Evolutionary conservation across 2,329 filamentous ascomycete species (phyloP), one percentile per base, ranked within the genome.

Genomic region (Leptosphaerulina australis): DNA sequence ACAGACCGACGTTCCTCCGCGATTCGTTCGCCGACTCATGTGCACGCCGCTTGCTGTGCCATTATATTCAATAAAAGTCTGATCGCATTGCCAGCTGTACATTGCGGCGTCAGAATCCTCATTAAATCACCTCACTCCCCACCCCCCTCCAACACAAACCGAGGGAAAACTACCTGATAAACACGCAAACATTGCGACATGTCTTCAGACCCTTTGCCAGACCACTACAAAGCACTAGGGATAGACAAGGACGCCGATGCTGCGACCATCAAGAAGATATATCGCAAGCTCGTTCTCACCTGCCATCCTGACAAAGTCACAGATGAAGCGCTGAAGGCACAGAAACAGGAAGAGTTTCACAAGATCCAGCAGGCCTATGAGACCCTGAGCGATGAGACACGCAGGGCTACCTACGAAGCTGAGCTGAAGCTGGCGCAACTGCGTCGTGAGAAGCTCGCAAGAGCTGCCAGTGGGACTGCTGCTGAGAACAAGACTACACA

Each of bases 291-390:
- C 30, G 90, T 90, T 26, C 83, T 96, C 62, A 91, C 89, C 72
- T 92, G 88, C 69, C 92, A 97, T 63, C 92, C 92, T 25, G 92
- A 97, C 79, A 96, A 96, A 76, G 84, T 96, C 56, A 87, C 91
- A 60, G 85, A 96, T 65, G 85, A 87, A 44, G 79, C 84, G 12
- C 78, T 88, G 64, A 95, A 94, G 74, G 84, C 85, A 51, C 78
- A 84, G 62, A 95, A 92, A 72, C 85, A 89, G 63, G 87, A 91
- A 62, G 87, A 96, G 74, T 99, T 97, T 67, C 91, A 97, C 74
- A 86, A 85, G 70, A 90, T 97, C 25, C 92, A 97, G 72, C 85
- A 92, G 64, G 92, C 94, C 40, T 99, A 96, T 74, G 94, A 97
- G 74, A 80, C 94, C 22, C 83, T 99, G 53, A 89, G 85, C 66